phyloP scores from a whole-genome alignment of 2,329 filamentous ascomycete genomes.

The Pleurostoma richardsiae region DNA sequence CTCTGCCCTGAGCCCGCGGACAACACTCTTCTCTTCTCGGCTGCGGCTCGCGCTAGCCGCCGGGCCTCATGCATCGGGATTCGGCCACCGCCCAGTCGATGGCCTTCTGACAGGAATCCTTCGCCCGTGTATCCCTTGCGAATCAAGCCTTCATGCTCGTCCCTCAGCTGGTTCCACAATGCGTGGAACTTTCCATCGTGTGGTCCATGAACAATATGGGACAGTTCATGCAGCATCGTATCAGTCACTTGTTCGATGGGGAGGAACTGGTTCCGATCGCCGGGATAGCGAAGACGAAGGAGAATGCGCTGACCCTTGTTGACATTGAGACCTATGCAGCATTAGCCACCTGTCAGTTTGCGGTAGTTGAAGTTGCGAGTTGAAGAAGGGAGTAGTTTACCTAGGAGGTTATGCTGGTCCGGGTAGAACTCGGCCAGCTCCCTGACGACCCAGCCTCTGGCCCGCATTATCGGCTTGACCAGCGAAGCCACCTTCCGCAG shows the following conservation, averaged over 20 bases:
- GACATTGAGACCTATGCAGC: constrained; percentile 61
- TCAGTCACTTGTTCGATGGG: constrained; percentile 77
- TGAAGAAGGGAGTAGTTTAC: constrained; percentile 26
- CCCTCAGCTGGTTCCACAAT: constrained; percentile 83
- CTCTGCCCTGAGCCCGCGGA: constrained; percentile 62
- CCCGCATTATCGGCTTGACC: constrained; percentile 93
- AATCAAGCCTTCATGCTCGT: constrained; percentile 72
- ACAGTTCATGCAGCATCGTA: constrained; percentile 91
- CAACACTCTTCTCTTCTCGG: constrained; percentile 61
- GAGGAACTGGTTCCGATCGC: constrained; percentile 72
- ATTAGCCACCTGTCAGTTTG: not conserved
- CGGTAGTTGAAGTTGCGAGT: not conserved
- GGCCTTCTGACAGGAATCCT: constrained; percentile 74
- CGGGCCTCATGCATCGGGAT: constrained; percentile 70
- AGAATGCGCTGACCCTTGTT: constrained; percentile 75
- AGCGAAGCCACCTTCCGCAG: constrained; percentile 79
- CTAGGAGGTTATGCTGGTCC: constrained; percentile 65
- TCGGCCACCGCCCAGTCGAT: constrained; percentile 62
- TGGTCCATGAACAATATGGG: constrained; percentile 79
- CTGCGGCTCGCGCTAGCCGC: constrained; percentile 66
- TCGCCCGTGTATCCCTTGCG: constrained; percentile 87
- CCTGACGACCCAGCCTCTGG: constrained; percentile 72
- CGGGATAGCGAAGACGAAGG: constrained; percentile 71
- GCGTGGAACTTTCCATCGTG: constrained; percentile 80
- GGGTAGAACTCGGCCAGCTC: constrained; percentile 85